These are phyloP conservation scores for Galerina marginata DNA, from an alignment of 768 basidiomycete genomes.

Conservation along the genomic window DNA sequence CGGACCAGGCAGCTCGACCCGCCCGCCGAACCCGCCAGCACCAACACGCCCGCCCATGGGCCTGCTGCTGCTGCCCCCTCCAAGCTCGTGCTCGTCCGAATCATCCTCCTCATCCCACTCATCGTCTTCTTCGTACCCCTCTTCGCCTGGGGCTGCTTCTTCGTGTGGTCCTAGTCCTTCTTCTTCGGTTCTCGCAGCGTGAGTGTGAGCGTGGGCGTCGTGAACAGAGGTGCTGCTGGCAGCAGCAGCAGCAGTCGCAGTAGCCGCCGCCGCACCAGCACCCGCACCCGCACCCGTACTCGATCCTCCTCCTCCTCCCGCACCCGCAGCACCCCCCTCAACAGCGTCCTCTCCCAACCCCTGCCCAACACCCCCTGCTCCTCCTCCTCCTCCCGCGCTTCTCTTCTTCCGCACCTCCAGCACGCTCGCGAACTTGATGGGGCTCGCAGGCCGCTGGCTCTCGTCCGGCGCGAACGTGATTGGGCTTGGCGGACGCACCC, in stretches of 20 bases:
- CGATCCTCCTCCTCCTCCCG: not conserved
- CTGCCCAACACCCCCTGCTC: constrained; percentile 3
- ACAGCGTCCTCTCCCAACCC: constrained; percentile 2
- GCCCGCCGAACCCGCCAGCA: not conserved
- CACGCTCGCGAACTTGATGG: too few relatives aligned
- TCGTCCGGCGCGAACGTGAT: too few relatives aligned
- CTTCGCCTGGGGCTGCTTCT: constrained; percentile 14
- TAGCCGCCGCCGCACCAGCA: not conserved
- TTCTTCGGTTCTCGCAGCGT: not conserved
- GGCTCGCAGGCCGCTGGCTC: too few relatives aligned
- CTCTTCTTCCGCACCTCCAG: not conserved
- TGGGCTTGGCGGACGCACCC: too few relatives aligned
- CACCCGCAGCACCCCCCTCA: not conserved
- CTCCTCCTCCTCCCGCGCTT: constrained; percentile 8
- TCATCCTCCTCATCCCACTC: constrained; percentile 28
- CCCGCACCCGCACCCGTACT: not conserved
- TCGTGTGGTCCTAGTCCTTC: constrained; percentile 8
- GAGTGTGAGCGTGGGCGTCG: not conserved
- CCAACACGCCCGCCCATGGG: not conserved
- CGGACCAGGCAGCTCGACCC: not conserved
- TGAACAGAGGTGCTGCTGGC: not conserved
- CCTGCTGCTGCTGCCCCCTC: too few relatives aligned
- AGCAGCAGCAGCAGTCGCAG: too few relatives aligned
- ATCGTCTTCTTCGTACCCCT: constrained; percentile 40
- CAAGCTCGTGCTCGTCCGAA: not conserved